Base-by-base conservation (phyloP, 805 yeast genomes). In the Saturnispora bothae region DNA sequence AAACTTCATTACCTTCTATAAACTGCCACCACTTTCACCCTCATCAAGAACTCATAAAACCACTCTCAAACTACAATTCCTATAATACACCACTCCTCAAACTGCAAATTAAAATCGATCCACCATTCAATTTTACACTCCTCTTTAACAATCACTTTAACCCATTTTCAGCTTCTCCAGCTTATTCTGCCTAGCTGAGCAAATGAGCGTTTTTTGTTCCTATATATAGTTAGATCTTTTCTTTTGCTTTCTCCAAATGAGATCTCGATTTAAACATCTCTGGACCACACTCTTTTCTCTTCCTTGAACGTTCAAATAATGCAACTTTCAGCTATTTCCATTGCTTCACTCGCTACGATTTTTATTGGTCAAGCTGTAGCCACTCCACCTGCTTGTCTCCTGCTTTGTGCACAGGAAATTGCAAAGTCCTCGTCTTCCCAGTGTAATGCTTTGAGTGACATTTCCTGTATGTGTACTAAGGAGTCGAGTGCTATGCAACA, bases 341-440 rank as follows among this genome's bases (percentile, higher is more conserved):
- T 18, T 10, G 22, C 21, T 6, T 8, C 23, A 12, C 2, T 16
- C 10, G 19, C 15, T 12, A 10, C 36, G 6, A n/a, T 27, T 4
- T n/a, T 33, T n/a, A 28, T 33, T 14, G 14, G 21, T 8, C 28
- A 15, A 6, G 52, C 66, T 25, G 69, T 69, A 23, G 71, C 75
- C 32, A 67, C 89, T 40, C 92, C 95, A 38, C 95, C 96, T 43
- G 95, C 96, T 28, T 86, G 95, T 68, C 64, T 86, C 48, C 68
- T 86, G 58, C 94, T 95, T 28, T 85, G 95, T 73, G 89, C 83
- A 43, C 70, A 84, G 40, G 69, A 73, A 52, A 88, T 81, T 40
- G 66, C 70, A 45, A 70, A 71, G 56, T 44, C 50, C 4, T 68
- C 76, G 13, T 59, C 73, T 32, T n/a, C n/a, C n/a, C 43, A 63